A percentile compares a stretch with the other conserved stretches of the same genome.
Conservation (phyloP, 129 eudicot genomes). For the Ambrosia artemisiifolia region DNA sequence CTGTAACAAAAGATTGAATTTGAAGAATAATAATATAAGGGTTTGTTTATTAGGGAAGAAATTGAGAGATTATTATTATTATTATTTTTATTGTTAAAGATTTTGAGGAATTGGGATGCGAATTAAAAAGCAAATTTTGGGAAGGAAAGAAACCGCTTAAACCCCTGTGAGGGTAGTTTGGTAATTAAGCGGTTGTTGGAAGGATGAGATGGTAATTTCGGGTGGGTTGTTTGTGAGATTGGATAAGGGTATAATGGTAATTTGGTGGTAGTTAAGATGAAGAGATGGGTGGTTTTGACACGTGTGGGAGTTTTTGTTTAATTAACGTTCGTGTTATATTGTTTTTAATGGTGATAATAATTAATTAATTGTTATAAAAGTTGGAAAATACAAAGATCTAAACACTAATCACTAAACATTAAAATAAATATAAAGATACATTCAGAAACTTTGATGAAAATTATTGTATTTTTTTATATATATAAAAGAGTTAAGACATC, state of each 20-base stretch:
- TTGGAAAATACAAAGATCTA: too few species aligned
- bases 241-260: neutral
- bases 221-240: neutral
- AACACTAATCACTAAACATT: too few species aligned
- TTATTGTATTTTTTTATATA: too few species aligned
- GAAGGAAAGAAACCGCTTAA: constrained; percentile 34
- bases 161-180: constrained; percentile 20
- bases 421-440: too few species aligned
- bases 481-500: too few species aligned
- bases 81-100: neutral
- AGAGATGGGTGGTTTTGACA: too few species aligned
- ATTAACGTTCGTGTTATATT: too few species aligned
- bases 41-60: neutral
- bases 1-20: neutral
- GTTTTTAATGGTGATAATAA: too few species aligned
- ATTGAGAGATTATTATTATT: neutral
- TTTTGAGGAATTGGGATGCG: neutral
- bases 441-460: too few species aligned
- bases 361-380: too few species aligned
- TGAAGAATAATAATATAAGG: neutral
- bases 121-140: constrained; percentile 17
- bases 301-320: too few species aligned
- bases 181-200: neutral
- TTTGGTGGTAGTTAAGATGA: too few species aligned
- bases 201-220: neutral